Evolutionary conservation across 257 asterid species (phyloP).

Genomic region (Solanum paucissectum): DNA sequence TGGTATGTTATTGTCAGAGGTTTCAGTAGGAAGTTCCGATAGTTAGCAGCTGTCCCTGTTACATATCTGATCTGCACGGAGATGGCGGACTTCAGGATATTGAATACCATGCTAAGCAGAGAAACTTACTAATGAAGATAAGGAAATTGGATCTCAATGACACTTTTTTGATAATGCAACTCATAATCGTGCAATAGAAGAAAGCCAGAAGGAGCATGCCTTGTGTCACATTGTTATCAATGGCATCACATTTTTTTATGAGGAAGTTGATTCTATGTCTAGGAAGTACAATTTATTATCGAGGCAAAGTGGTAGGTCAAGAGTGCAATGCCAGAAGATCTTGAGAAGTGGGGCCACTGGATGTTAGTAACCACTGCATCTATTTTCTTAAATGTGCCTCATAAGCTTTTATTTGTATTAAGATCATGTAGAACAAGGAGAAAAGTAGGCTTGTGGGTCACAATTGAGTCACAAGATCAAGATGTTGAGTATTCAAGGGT

Average conservation of each 20-base stretch:
- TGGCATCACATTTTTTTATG: background rate
- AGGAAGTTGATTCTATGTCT: background rate
- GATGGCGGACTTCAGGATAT: background rate
- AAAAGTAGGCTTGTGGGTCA: background rate
- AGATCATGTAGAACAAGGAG: background rate
- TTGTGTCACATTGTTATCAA: background rate
- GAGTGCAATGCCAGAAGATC: background rate
- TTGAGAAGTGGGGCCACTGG: background rate
- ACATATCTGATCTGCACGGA: background rate
- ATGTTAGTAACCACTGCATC: background rate
- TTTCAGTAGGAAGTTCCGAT: background rate
- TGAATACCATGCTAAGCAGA: background rate
- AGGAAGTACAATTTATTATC: background rate
- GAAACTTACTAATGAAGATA: background rate
- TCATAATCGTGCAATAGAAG: background rate
- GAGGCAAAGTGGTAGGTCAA: background rate
- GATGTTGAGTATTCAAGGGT: background rate
- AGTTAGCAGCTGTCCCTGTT: background rate
- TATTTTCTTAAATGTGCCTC: background rate
- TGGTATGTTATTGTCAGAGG: background rate
- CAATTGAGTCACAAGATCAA: background rate
- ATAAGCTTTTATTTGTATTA: background rate
- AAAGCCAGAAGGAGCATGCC: background rate
- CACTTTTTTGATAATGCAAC: background rate
- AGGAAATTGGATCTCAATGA: background rate